Base-by-base conservation (phyloP, 2,329 filamentous ascomycete species). In the Exophiala dermatitidis region DNA sequence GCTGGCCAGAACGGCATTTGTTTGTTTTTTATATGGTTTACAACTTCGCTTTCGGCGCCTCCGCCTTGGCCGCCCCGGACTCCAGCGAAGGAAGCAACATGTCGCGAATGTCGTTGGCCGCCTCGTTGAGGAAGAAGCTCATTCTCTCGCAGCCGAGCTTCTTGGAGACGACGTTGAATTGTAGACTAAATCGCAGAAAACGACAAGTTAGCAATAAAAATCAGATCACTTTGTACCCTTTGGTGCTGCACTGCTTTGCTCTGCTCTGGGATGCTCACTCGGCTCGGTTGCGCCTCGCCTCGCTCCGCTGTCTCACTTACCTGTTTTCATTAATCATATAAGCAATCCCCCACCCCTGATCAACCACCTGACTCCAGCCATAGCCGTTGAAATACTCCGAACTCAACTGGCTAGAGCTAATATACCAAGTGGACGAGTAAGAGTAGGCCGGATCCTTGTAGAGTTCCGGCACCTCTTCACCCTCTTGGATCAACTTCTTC, bases 321-420 rank as follows among this genome's bases (percentile, higher is more conserved):
- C 83, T 90, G 72, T 96, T 95, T 78, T 97, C 91, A 69, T 98
- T 98, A 71, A 98, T 97, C 93, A 98, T 98, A 71, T 98, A 98
- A 37, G 93, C 93, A 67, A 98, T 95, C 61, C 93, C 93, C 73
- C 93, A 98, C 31, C 93, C 93, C 56, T 86, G 88, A 66, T 97
- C 90, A 51, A 97, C 86, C 48, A 98, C 93, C 76, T 98, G 91
- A 68, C 87, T 93, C 93, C 93, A 98, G 43, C 93, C 93, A 72
- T 98, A 98, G 28, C 94, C 93, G 69, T 98, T 98, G 74, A 97
- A 98, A 77, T 88, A 96, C 76, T 98, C 94, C 33, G 85, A 90
- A 72, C 86, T 93, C 69, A 98, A 76, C 75, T 98, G 94, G 57
- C 83, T 89, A 30, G 84, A 89, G 30, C 85, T 91, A 54, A 98